These are phyloP conservation scores for Verticillium nubilum DNA, from an alignment of 2,329 filamentous ascomycete species.

Conservation along the genomic window DNA sequence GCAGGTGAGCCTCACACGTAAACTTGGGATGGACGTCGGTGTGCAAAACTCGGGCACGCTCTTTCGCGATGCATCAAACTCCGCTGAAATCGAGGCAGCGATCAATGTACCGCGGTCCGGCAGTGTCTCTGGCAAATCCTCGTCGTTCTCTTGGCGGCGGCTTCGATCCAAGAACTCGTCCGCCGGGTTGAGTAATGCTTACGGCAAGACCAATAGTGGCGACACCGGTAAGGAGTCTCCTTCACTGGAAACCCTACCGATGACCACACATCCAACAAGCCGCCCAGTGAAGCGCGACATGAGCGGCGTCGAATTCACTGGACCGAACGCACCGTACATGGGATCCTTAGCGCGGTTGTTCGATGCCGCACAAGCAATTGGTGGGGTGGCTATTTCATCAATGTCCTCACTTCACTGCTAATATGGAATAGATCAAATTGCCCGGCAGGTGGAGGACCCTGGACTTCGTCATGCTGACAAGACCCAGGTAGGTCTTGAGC, in stretches of 20 bases:
- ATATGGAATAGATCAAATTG: conserved; percentile 72
- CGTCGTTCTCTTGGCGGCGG: conserved; percentile 83
- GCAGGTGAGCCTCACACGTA: conserved; percentile 69
- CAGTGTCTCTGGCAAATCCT: conserved; percentile 68
- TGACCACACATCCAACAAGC: conserved; percentile 61
- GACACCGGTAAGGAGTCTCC: conserved; percentile 50
- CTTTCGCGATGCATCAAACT: conserved; percentile 63
- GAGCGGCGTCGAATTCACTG: conserved; percentile 63
- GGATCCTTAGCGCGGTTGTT: conserved; percentile 82
- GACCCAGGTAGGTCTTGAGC: conserved; percentile 90
- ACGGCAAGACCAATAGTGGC: conserved; percentile 35
- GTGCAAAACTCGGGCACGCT: conserved; percentile 66
- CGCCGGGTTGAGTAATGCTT: conserved; percentile 48
- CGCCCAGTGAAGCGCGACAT: conserved; percentile 69
- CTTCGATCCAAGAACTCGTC: conserved; percentile 84
- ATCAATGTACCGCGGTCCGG: conserved; percentile 44
- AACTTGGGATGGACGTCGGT: conserved; percentile 89
- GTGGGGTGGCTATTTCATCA: conserved; percentile 47
- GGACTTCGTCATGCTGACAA: conserved; percentile 86
- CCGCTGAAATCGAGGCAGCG: conserved; percentile 38
- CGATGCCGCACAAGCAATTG: conserved; percentile 86
- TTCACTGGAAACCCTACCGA: conserved; percentile 68
- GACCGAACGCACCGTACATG: conserved; percentile 90
- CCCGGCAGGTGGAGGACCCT: conserved; percentile 91
- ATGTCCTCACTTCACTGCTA: conserved; percentile 10